Base-by-base conservation (phyloP, 208 protist genomes). In the Wallacemonas rigidus region DNA sequence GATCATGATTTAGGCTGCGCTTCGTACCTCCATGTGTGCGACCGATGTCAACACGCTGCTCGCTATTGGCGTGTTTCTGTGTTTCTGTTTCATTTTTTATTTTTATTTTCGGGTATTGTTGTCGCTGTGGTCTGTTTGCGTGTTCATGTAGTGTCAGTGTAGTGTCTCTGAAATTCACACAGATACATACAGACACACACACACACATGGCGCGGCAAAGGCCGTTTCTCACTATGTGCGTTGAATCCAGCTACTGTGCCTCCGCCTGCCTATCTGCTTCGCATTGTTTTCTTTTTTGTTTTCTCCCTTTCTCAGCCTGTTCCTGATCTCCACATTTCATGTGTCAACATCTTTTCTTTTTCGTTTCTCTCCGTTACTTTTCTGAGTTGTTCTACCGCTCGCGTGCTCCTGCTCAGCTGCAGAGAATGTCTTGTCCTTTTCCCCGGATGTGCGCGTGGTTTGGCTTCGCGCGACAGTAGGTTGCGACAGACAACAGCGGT, bases 51-150 rank as follows among this genome's bases (percentile, higher is more conserved):
- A 26, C 41, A 69, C 1, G n/a, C 11, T 35, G 14, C 15, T 72
- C 35, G 44, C 14, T 38, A 62, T 73, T 58, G 62, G 51, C 36
- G 41, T 72, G 12, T 63, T 11, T 5, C 35, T 11, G 47, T 26
- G 61, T 77, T 58, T 53, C 26, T 56, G 45, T 74, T 50, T 50
- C 0, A 43, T 68, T 67, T 7, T 56, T 55, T 45, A 8, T 57
- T 73, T 35, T 65, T 43, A 11, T 63, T 39, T 63, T 17, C 44
- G 57, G 39, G 5, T 63, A n/a, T 63, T 39, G 17, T 43, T 44
- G 9, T 44, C n/a, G 0, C 17, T 63, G n/a, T 63, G 5, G 11
- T 63, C 26, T 26, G 26, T 26, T 26, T 26, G 26, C 26, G 0
- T 26, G 26, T 26, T 26, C 26, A 26, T 26, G 26, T 26, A 26